These are phyloP conservation scores for Lepiota venenata DNA, from an alignment of 768 basidiomycete genomes.

Conservation along the genomic window DNA sequence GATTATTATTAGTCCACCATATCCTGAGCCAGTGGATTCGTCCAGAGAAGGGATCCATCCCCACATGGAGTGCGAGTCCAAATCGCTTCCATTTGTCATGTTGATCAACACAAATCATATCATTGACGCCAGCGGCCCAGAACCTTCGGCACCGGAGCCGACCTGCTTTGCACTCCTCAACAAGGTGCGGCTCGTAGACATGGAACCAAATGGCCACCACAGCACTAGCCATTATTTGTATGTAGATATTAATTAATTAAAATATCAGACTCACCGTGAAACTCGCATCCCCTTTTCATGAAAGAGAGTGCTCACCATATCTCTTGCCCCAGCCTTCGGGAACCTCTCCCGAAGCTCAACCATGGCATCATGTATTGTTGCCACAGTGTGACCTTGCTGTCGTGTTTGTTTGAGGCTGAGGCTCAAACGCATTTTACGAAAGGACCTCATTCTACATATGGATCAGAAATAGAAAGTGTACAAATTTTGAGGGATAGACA, in stretches of 20 bases:
- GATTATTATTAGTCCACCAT: too few species aligned
- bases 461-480: too few species aligned
- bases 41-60: slow-evolving; percentile 34
- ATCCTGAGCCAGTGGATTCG: too few species aligned
- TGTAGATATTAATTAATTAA: neutral
- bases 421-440: neutral
- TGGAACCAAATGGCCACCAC: neutral
- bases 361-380: neutral
- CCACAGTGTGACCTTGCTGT: neutral
- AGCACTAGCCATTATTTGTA: neutral
- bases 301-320: neutral
- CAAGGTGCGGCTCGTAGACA: slow-evolving; percentile 13
- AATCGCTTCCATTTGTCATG: slow-evolving; percentile 46
- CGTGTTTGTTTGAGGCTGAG: neutral
- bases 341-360: neutral
- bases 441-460: neutral
- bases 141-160: slow-evolving; percentile 27
- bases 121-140: slow-evolving; percentile 39
- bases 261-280: neutral
- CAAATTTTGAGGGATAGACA: neutral
- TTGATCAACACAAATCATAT: slow-evolving; percentile 35
- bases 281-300: neutral
- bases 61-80: slow-evolving; percentile 30
- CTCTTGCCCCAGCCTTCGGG: neutral
- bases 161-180: slow-evolving; percentile 14